phyloP scores from a whole-genome alignment of 179 eudicot genomes.

The Beta macrorhiza region DNA sequence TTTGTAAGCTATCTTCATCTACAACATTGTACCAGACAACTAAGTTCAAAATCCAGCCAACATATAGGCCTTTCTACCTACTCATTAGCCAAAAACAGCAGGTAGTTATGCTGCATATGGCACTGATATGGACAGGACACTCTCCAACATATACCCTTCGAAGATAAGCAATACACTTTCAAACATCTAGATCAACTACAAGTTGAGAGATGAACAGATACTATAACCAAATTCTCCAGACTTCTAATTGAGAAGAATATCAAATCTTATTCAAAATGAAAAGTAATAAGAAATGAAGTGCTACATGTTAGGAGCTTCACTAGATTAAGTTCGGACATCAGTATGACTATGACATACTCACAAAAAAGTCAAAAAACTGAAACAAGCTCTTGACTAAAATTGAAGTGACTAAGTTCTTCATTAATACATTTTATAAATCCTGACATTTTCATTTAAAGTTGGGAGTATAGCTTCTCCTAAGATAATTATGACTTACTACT shows the following conservation, averaged over 20 bases:
- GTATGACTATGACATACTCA: neutral
- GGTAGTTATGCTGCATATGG: neutral
- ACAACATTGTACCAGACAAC: slow-evolving; percentile 12
- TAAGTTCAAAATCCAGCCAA: neutral
- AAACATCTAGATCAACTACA: neutral
- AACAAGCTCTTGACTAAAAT: neutral
- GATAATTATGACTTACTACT: neutral
- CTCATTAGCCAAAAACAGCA: slow-evolving; percentile 2
- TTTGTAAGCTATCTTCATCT: neutral
- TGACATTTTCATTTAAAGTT: neutral
- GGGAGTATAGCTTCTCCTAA: neutral
- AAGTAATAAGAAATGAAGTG: neutral
- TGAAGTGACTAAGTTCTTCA: neutral
- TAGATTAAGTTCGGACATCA: neutral
- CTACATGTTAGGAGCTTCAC: neutral
- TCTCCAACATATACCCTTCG: slow-evolving; percentile 1
- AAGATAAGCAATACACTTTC: slow-evolving; percentile 5
- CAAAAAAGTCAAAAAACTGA: neutral
- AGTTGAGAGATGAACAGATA: neutral
- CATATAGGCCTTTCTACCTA: neutral
- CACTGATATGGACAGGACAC: slow-evolving; percentile 9
- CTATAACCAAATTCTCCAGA: neutral
- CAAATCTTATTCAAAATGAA: neutral
- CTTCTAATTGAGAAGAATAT: neutral
- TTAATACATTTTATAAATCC: neutral